Percentiles rank a stretch among this genome's conserved stretches.
phyloP scores from a whole-genome alignment of 192 early-diverging fungal species.

The Entomortierella chlamydospora region DNA sequence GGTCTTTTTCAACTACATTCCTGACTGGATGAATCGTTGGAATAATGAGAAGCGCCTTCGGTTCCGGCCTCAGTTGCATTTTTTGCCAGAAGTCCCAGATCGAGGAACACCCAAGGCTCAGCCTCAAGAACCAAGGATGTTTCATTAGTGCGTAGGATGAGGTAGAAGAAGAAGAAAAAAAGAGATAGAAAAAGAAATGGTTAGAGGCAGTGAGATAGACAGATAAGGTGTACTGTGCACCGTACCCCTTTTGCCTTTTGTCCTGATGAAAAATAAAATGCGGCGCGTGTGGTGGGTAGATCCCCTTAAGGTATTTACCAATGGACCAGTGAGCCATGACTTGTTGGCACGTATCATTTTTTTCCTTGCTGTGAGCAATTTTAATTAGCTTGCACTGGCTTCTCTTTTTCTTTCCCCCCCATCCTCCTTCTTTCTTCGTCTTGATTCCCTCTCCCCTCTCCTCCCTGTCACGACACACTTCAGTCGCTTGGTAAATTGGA shows the following conservation, averaged over 20 bases:
- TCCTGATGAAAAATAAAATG: no score
- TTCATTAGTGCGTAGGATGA: background rate
- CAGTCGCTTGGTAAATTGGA: background rate
- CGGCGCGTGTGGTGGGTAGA: no score
- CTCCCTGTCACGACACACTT: background rate
- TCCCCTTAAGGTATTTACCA: background rate
- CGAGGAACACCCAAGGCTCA: constrained; percentile 32
- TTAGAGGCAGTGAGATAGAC: no score
- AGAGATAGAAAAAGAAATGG: no score
- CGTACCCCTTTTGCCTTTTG: no score
- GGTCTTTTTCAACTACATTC: constrained; percentile 48
- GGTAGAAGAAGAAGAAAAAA: background rate
- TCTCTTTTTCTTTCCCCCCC: background rate
- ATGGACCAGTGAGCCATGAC: background rate
- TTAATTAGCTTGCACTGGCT: no score
- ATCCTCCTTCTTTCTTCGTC: background rate
- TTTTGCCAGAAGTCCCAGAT: constrained; percentile 42
- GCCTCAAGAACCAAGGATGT: constrained; percentile 33
- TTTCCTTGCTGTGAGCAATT: background rate
- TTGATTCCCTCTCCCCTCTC: constrained; percentile 1
- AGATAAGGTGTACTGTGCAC: no score
- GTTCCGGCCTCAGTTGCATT: constrained; percentile 44
- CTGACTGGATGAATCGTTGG: constrained; percentile 36
- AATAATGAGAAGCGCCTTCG: constrained; percentile 36
- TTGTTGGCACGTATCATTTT: background rate